Evolutionary conservation across 306 rosid genomes (phyloP).

Genomic region (Astragalus glycyphyllos): DNA sequence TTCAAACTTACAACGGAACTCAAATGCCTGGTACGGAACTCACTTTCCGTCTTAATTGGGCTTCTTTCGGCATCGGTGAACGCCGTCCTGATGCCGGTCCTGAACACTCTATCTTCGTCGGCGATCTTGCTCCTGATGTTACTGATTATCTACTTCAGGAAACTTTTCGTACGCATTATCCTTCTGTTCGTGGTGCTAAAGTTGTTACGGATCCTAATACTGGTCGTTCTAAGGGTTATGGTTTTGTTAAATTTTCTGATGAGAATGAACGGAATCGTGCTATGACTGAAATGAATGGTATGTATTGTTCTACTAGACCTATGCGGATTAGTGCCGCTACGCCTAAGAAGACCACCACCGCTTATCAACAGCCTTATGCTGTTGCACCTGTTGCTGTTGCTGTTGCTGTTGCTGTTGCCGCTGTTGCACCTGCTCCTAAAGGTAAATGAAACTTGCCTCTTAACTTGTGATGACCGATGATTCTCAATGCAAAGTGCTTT

Average conservation of each 20-base stretch:
- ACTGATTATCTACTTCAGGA: conserved; percentile 85
- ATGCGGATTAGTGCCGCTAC: conserved; percentile 97
- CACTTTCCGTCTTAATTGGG: conserved; percentile 87
- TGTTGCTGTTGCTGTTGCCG: conserved; percentile 34
- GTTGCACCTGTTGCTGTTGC: conserved; percentile 31
- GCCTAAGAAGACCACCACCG: conserved; percentile 71
- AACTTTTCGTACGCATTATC: conserved; percentile 70
- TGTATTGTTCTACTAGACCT: conserved; percentile 86
- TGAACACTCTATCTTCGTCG: conserved; percentile 89
- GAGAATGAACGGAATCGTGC: conserved; percentile 86
- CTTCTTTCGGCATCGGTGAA: conserved; percentile 91
- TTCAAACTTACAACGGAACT: conserved; percentile 76
- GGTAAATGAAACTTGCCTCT: conserved; percentile 40
- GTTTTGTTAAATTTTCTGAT: conserved; percentile 88
- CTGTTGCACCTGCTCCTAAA: conserved; percentile 50
- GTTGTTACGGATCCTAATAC: conserved; percentile 91
- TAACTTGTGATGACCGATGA: neutral
- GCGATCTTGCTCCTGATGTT: conserved; percentile 94
- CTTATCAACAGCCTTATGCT: conserved; percentile 63
- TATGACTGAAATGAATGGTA: conserved; percentile 94
- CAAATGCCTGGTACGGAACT: conserved; percentile 91
- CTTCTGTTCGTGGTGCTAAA: conserved; percentile 89
- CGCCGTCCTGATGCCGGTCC: conserved; percentile 83
- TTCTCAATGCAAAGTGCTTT: conserved; percentile 1
- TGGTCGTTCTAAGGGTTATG: conserved; percentile 84